Evolutionary conservation across 1,284 basidiomycete species (phyloP), one percentile per base, ranked within the genome.

Genomic region (Cronartium quercuum): DNA sequence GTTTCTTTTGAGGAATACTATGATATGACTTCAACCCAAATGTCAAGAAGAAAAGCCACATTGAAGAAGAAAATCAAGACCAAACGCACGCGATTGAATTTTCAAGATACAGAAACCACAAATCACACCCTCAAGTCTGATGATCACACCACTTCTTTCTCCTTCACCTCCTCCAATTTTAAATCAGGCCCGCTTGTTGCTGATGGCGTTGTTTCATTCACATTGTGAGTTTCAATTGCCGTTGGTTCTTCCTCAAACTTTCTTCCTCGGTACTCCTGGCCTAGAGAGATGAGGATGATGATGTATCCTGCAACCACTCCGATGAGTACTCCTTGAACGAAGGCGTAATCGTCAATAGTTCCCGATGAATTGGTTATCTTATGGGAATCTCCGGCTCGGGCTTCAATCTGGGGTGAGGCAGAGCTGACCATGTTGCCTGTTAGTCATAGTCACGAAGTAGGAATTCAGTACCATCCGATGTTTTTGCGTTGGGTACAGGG

Each of bases 401-500:
- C 88, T 86, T 97, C 94, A 78, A 98, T 95, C 81, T 96, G 92
- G 0, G 92, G 87, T 3, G 91, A 90, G 0, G 92, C 91, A 0
- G 89, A 88, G 0, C 90, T 92, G 7, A 94, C 87, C 90, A 95
- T 95, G 79, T 82, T 84, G 75, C 82, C 82, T 51, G 82, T 29
- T 29, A 77, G 75, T 57, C 69, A 75, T 51, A 12, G 47, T 51
- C 47, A 61, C 70, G 18, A 7, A 66, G 37, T 60, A 64, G 37
- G 70, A 51, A 58, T 57, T 64, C 3, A 55, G 65, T 40, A 47
- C 1, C 35, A 42, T 42, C 51, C 61, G 67, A 71, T 75, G 66
- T 57, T 61, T n/a, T 75, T 77, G 70, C 51, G n/a, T n/a, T 42
- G 35, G 34, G 21, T 35, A 38, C 42, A 55, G 70, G 47, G 15